Evolutionary conservation across 495 filamentous ascomycete species (phyloP).

Genomic region (Echria macrotheca): DNA sequence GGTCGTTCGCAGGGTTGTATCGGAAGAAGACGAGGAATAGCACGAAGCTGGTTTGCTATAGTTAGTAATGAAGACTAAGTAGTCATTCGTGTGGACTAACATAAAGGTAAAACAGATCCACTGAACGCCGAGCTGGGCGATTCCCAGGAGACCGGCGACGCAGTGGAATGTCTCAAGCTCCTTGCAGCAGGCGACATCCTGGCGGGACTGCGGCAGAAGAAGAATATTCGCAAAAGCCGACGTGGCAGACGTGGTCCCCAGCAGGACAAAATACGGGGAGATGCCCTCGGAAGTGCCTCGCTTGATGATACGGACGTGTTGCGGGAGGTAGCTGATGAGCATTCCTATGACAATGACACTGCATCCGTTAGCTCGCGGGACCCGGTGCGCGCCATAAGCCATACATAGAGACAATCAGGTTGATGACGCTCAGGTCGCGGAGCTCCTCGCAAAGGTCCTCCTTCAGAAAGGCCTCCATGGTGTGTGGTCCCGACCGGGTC

Average conservation of each 20-base stretch:
- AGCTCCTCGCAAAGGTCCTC: conserved; percentile 47
- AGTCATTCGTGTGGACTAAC: conserved; percentile 44
- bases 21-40: conserved; percentile 81
- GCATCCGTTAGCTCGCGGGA: no score
- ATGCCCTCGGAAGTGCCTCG: conserved; percentile 91
- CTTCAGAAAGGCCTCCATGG: conserved; percentile 31
- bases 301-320: conserved; percentile 84
- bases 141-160: conserved; percentile 75
- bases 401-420: conserved; percentile 59
- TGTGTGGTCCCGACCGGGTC: no score
- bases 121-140: conserved; percentile 83
- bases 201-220: conserved; percentile 66
- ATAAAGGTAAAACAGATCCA: conserved; percentile 89
- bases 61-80: background rate
- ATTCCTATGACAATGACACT: conserved; percentile 88
- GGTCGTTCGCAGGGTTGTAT: conserved; percentile 54
- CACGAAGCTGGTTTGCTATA: conserved; percentile 55
- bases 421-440: conserved; percentile 48
- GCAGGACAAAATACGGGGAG: conserved; percentile 86
- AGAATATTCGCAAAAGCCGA: conserved; percentile 89
- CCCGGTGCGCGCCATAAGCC: no score
- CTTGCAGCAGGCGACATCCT: conserved; percentile 78
- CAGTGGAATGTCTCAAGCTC: conserved; percentile 77
- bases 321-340: conserved; percentile 87
- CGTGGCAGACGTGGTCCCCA: conserved; percentile 83